Conservation (phyloP, 2,329 filamentous ascomycete species). For the Lasiodiplodia citricola region DNA sequence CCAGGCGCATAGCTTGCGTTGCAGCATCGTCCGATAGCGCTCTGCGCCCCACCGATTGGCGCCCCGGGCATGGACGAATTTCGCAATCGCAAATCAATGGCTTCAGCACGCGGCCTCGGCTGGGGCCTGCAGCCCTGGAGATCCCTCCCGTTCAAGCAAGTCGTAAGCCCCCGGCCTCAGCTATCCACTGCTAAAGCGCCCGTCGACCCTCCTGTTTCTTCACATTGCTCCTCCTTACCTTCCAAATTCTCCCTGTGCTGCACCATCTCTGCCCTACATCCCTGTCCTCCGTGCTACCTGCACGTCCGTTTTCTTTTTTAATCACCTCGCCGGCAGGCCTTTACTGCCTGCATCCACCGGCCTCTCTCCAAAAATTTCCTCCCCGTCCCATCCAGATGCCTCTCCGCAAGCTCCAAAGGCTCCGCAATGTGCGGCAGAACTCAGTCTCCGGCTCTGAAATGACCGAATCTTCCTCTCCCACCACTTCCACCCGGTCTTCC, state of each 20-base stretch:
- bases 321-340: neutral
- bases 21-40: neutral
- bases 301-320: neutral
- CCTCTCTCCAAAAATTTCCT: neutral
- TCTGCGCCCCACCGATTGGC: neutral
- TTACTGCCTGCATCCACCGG: neutral
- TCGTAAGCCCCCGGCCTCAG: constrained; percentile 3
- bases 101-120: constrained; percentile 4
- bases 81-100: constrained; percentile 11
- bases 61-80: neutral
- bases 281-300: neutral
- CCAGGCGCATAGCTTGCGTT: neutral
- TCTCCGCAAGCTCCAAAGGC: neutral
- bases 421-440: neutral
- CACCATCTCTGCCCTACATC: neutral
- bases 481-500: constrained; percentile 3
- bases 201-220: neutral
- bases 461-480: constrained; percentile 7
- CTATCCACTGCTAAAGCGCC: neutral
- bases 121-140: constrained; percentile 2
- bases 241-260: neutral
- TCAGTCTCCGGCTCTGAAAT: constrained; percentile 1
- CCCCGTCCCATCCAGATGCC: neutral
- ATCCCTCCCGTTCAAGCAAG: constrained; percentile 23
- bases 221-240: neutral